Evolutionary conservation across 1,139 yeast species (phyloP).

Genomic region (Meyerozyma smithsonii): DNA sequence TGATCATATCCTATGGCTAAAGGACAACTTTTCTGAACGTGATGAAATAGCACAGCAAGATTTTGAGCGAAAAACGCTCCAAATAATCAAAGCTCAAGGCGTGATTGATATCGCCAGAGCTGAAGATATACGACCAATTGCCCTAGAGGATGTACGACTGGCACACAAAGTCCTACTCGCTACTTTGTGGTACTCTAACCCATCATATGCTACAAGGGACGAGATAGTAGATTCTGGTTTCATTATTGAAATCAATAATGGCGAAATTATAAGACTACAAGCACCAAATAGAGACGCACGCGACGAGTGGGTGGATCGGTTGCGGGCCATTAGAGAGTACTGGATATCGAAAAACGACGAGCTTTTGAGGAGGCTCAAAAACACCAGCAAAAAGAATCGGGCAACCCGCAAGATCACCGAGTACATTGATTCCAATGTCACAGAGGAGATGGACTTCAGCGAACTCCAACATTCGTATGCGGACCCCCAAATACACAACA

Average conservation of each 20-base stretch:
- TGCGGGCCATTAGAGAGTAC: constrained; percentile 43
- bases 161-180: constrained; percentile 36
- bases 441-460: constrained; percentile 47
- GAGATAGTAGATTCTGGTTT: constrained; percentile 35
- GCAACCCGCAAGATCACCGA: constrained; percentile 48
- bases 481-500: constrained; percentile 48
- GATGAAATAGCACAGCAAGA: constrained; percentile 62
- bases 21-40: constrained; percentile 32
- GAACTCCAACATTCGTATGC: constrained; percentile 52
- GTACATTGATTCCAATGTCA: constrained; percentile 52
- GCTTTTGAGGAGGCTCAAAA: constrained; percentile 35
- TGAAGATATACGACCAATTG: constrained; percentile 26
- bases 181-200: constrained; percentile 39
- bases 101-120: constrained; percentile 57
- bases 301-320: constrained; percentile 60
- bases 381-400: constrained; percentile 44
- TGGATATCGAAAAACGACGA: constrained; percentile 52
- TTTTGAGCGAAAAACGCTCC: constrained; percentile 54
- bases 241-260: constrained; percentile 48
- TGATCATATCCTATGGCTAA: constrained; percentile 61
- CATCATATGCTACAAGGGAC: constrained; percentile 3
- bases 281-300: constrained; percentile 50
- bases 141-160: constrained; percentile 21
- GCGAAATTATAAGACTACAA: constrained; percentile 46
- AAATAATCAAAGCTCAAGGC: constrained; percentile 55